These are phyloP conservation scores for Orbilia oligospora DNA, from an alignment of 2,329 filamentous ascomycete species.

Conservation along the genomic window DNA sequence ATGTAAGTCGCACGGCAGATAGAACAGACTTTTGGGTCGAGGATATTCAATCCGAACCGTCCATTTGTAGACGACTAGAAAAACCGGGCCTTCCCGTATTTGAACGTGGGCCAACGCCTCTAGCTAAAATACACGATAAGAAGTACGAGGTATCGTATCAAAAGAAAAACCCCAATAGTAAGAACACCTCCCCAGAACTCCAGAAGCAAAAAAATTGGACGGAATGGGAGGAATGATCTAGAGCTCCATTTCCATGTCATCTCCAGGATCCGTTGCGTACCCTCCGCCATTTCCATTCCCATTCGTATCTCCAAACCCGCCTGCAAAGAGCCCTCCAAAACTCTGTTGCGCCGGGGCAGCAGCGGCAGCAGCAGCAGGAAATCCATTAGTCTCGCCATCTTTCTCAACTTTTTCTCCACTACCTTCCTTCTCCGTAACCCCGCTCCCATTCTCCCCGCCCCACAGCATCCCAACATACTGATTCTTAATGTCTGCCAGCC, in stretches of 20 bases:
- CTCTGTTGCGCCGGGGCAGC: slow-evolving; percentile 5
- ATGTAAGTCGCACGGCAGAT: slow-evolving; percentile 55
- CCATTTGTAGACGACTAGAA: slow-evolving; percentile 7
- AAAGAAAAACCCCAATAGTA: background rate
- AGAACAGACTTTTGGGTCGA: slow-evolving; percentile 12
- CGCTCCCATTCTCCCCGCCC: slow-evolving; percentile 49
- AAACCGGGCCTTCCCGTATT: background rate
- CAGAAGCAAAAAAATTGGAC: background rate
- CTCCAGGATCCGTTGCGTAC: slow-evolving; percentile 49
- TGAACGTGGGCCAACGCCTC: background rate
- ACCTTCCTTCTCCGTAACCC: slow-evolving; percentile 53
- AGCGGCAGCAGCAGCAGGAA: background rate
- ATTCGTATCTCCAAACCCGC: slow-evolving; percentile 26
- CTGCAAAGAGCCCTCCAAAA: slow-evolving; percentile 36
- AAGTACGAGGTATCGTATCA: background rate
- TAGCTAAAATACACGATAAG: background rate
- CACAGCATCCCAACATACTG: slow-evolving; percentile 59
- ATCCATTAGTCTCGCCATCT: background rate
- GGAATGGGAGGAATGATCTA: slow-evolving; percentile 1
- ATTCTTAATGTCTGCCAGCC: slow-evolving; percentile 53
- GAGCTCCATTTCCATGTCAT: slow-evolving; percentile 59
- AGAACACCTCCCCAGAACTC: slow-evolving; percentile 1
- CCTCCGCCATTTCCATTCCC: slow-evolving; percentile 27
- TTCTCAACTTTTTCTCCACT: slow-evolving; percentile 12
- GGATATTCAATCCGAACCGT: slow-evolving; percentile 1